These are phyloP conservation scores for Brassica incana DNA, from an alignment of 345 rosid genomes.

Conservation along the genomic window DNA sequence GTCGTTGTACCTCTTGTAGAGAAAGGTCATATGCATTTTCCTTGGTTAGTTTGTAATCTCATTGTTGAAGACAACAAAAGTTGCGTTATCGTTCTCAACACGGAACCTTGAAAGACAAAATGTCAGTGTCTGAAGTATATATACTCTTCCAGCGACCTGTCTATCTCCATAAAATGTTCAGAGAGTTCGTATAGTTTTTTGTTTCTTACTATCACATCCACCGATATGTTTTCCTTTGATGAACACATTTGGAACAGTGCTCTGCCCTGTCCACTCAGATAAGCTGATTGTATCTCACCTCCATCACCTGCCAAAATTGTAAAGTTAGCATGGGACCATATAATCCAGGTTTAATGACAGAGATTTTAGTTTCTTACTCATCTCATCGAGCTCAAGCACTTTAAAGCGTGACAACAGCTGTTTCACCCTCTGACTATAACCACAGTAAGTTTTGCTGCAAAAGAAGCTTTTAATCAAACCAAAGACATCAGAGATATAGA, in stretches of 20 bases:
- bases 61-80: too few relatives aligned
- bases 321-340: background rate
- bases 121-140: too few relatives aligned
- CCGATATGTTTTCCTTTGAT: constrained; percentile 62
- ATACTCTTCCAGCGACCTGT: background rate
- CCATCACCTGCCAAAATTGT: constrained; percentile 26
- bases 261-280: constrained; percentile 58
- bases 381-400: constrained; percentile 37
- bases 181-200: background rate
- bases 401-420: constrained; percentile 28
- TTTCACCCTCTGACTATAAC: too few relatives aligned
- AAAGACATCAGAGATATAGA: background rate
- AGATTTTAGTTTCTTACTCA: constrained; percentile 4
- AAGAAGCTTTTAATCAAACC: background rate
- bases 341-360: background rate
- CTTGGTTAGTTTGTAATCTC: too few relatives aligned
- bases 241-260: constrained; percentile 68
- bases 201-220: constrained; percentile 62
- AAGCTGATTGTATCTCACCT: constrained; percentile 49
- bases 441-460: constrained; percentile 70
- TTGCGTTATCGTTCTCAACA: too few relatives aligned
- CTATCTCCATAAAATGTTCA: background rate
- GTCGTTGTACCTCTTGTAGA: too few relatives aligned
- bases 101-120: too few relatives aligned
- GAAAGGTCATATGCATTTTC: too few relatives aligned